phyloP scores from a whole-genome alignment of 2,329 filamentous ascomycete species.

The Alternaria longipes region DNA sequence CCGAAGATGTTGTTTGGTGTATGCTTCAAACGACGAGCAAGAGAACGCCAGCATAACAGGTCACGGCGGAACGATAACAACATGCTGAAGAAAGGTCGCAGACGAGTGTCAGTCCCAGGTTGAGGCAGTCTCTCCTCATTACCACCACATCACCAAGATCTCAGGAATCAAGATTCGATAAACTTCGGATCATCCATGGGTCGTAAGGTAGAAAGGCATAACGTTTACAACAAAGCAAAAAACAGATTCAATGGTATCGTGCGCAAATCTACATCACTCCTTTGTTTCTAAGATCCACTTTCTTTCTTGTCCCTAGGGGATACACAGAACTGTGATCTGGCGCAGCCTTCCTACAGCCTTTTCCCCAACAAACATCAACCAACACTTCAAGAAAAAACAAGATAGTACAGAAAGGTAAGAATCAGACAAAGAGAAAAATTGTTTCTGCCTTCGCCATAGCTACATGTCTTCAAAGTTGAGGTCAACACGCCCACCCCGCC shows the following conservation, averaged over 20 bases:
- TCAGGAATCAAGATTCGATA: background rate
- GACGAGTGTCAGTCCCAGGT: background rate
- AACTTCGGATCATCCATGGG: background rate
- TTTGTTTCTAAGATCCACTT: conserved; percentile 4
- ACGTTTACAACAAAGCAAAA: background rate
- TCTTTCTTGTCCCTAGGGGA: conserved; percentile 7
- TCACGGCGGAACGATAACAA: background rate
- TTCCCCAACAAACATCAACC: conserved; percentile 6
- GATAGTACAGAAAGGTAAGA: conserved; percentile 5
- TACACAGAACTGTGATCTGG: conserved; percentile 14
- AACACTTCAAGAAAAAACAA: conserved; percentile 5
- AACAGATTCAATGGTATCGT: conserved; percentile 9
- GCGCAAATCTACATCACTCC: conserved; percentile 6
- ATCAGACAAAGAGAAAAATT: background rate
- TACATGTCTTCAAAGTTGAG: background rate
- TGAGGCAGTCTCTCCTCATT: background rate
- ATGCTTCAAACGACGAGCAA: background rate
- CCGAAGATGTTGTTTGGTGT: background rate
- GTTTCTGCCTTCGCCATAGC: background rate
- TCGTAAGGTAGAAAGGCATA: background rate
- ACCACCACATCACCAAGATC: background rate
- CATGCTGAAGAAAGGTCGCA: background rate
- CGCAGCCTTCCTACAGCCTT: conserved; percentile 23
- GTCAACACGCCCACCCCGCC: background rate
- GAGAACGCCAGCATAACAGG: background rate